Percentiles rank a stretch among this genome's conserved stretches.
phyloP scores from a whole-genome alignment of 441 rosid species.

The Codiaeum variegatum region DNA sequence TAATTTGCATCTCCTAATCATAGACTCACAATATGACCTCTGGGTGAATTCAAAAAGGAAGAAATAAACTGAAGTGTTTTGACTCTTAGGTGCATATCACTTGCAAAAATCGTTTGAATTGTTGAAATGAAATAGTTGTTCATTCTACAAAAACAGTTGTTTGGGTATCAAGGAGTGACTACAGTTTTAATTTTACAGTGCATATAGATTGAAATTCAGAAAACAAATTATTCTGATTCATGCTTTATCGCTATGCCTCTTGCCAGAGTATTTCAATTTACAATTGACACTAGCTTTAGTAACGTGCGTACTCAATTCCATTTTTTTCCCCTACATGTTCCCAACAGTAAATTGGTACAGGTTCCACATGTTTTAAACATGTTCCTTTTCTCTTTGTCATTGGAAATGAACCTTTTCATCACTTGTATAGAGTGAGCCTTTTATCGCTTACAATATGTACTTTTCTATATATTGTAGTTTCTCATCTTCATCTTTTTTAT shows the following conservation, averaged over 20 bases:
- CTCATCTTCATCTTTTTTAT: neutral
- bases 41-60: too few species aligned
- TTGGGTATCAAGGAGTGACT: neutral
- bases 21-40: neutral
- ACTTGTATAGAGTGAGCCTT: neutral
- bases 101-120: neutral
- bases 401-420: neutral
- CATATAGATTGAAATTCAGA: neutral
- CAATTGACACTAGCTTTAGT: neutral
- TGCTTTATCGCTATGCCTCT: neutral
- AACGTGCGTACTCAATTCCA: neutral
- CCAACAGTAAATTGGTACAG: neutral
- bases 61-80: neutral
- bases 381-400: neutral
- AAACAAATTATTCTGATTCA: neutral
- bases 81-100: neutral
- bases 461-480: neutral
- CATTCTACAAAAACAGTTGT: conserved; percentile 2
- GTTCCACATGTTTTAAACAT: neutral
- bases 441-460: neutral
- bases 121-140: neutral
- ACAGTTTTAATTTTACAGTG: neutral
- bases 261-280: neutral
- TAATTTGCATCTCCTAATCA: neutral
- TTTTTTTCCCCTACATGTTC: neutral